A percentile compares a stretch with the other conserved stretches of the same genome.
These are phyloP conservation scores for Citrus mangshanensis DNA, from an alignment of 345 rosid species.

Conservation along the genomic window DNA sequence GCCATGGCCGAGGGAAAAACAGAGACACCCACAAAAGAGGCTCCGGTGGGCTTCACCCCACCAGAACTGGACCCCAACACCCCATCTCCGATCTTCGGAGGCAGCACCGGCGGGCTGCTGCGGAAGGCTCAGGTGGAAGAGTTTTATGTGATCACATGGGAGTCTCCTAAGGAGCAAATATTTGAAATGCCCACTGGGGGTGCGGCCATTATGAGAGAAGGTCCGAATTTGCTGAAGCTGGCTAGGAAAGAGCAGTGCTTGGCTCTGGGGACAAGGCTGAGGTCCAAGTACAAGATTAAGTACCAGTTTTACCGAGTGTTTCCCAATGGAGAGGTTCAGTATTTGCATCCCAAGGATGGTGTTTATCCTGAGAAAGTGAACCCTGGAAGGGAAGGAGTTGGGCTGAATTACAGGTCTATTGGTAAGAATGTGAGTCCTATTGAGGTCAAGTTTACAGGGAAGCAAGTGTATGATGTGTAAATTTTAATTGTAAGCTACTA, in stretches of 20 bases:
- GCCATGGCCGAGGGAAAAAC: constrained; percentile 28
- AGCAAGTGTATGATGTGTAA: constrained; percentile 79
- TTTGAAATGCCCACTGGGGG: constrained; percentile 97
- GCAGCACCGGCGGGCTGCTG: constrained; percentile 80
- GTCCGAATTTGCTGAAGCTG: constrained; percentile 82
- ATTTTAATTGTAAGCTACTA: too few species aligned
- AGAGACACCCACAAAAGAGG: constrained; percentile 34
- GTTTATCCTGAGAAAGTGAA: constrained; percentile 94
- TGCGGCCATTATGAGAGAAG: constrained; percentile 92
- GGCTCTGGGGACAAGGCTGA: constrained; percentile 80
- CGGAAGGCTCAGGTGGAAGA: constrained; percentile 88
- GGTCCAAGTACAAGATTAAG: constrained; percentile 91
- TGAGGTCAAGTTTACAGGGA: constrained; percentile 95
- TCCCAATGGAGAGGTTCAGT: constrained; percentile 89
- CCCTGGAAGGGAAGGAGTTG: constrained; percentile 80
- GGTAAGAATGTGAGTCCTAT: constrained; percentile 87
- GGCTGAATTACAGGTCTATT: constrained; percentile 73
- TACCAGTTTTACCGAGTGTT: constrained; percentile 93
- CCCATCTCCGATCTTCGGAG: constrained; percentile 87
- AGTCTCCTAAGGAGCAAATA: constrained; percentile 83
- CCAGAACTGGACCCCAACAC: constrained; percentile 77
- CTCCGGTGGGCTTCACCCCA: constrained; percentile 82
- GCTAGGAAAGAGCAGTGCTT: constrained; percentile 95
- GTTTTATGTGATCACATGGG: constrained; percentile 92
- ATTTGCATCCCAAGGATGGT: constrained; percentile 88